phyloP scores from a whole-genome alignment of 805 yeast species.

The Pichia phayaonensis region DNA sequence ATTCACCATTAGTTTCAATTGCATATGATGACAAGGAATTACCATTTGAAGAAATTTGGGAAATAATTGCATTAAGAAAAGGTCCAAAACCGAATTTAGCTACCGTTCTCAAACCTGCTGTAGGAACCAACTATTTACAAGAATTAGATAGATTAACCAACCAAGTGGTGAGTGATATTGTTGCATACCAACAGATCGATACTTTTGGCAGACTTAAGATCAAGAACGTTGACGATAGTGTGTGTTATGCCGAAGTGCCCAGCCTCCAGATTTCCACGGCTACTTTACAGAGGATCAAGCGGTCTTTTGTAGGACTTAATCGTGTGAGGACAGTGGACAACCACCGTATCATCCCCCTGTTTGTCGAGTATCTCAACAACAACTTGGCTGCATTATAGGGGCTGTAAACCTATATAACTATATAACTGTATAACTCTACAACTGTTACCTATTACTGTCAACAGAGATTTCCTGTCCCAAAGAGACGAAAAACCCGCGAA shows the following conservation, averaged over 20 bases:
- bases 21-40: slow-evolving; percentile 46
- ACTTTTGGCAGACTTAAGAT: slow-evolving; percentile 37
- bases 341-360: slow-evolving; percentile 60
- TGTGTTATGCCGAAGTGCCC: slow-evolving; percentile 53
- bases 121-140: slow-evolving; percentile 67
- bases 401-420: no score
- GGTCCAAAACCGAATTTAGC: slow-evolving; percentile 78
- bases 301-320: slow-evolving; percentile 78
- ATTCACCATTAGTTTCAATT: slow-evolving; percentile 77
- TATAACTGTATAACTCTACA: no score
- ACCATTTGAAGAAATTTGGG: slow-evolving; percentile 64
- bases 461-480: no score
- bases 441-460: no score
- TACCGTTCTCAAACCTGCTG: slow-evolving; percentile 73
- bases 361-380: slow-evolving; percentile 69
- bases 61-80: slow-evolving; percentile 49
- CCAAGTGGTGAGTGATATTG: slow-evolving; percentile 50
- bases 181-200: slow-evolving; percentile 53
- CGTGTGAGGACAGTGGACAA: slow-evolving; percentile 68
- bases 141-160: slow-evolving; percentile 69
- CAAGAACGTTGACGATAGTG: slow-evolving; percentile 30
- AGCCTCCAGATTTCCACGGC: slow-evolving; percentile 52
- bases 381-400: slow-evolving; percentile 37
- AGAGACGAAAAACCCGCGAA: neutral
- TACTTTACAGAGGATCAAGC: slow-evolving; percentile 72